Percentiles rank a stretch among this genome's conserved stretches.
Evolutionary conservation across 2,329 filamentous ascomycete species (phyloP).

Genomic region (Lizonia empirigonia): DNA sequence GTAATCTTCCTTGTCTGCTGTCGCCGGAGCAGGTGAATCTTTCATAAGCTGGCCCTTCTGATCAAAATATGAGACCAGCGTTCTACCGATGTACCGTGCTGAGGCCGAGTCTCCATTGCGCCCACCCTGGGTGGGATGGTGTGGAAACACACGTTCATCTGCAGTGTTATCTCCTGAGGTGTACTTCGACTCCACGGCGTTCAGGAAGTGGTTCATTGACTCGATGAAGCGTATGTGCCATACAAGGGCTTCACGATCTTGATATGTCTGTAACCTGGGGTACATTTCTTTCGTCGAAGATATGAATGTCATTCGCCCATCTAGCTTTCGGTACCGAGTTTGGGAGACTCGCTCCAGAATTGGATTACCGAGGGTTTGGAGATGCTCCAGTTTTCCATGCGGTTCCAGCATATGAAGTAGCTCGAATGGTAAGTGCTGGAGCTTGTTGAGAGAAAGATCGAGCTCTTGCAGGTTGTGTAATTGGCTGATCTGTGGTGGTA

Average conservation of each 20-base stretch:
- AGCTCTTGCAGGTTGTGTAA: conserved; percentile 28
- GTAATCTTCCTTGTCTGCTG: conserved; percentile 12
- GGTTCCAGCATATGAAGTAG: conserved; percentile 27
- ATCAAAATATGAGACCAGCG: conserved; percentile 31
- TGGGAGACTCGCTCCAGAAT: conserved; percentile 12
- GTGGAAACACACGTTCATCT: conserved; percentile 12
- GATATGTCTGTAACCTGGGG: not conserved
- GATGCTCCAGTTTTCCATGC: conserved; percentile 18
- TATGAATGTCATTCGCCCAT: conserved; percentile 1
- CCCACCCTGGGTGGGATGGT: conserved; percentile 17
- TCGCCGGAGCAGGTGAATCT: conserved; percentile 19
- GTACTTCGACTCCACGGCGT: conserved; percentile 9
- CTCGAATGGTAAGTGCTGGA: conserved; percentile 36
- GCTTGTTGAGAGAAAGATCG: conserved; percentile 31
- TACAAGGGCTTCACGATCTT: conserved; percentile 19
- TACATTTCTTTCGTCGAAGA: conserved; percentile 3
- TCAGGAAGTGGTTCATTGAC: conserved; percentile 15
- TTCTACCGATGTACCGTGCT: conserved; percentile 26
- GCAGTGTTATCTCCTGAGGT: not conserved
- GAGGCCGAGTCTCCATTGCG: not conserved
- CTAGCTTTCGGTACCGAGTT: conserved; percentile 2
- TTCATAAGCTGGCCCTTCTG: conserved; percentile 22
- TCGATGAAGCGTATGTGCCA: conserved; percentile 27
- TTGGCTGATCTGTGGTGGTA: conserved; percentile 35
- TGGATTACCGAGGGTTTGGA: conserved; percentile 26